Evolutionary conservation across 2,329 filamentous ascomycete genomes (phyloP), one percentile per base, ranked within the genome.

Genomic region (Aschersonia sp.): DNA sequence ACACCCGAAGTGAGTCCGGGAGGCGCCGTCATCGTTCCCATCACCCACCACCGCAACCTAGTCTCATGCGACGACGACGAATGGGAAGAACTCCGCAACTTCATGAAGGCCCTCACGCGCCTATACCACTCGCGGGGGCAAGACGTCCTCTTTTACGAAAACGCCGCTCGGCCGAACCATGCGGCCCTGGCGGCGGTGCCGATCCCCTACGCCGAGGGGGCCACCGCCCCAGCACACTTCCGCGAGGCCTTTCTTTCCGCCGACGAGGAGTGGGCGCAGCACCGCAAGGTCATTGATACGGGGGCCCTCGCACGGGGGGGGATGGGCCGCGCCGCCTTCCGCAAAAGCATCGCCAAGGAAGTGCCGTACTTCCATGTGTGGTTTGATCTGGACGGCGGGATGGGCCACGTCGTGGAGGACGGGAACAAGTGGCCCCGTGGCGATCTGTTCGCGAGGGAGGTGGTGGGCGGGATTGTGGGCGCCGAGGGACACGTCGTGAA

Each of bases 51-150:
- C 47, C 80, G 74, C 30, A 98, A 97, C 62, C 78, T 98, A 0
- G 71, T 98, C n/a, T 91, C 96, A 64, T 98, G 92, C 64, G 91
- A 97, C 64, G 91, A 98, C 59, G 92, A 98, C 60, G 92, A 98
- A 63, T 98, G 94, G 94, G 92, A 98, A 61, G 92, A 98, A 65
- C 83, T 98, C 5, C 85, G 92, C 55, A 98, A 98, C 64, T 98
- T 98, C 61, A 97, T 97, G 91, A 98, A 98, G 69, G 85, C 80
- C 50, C 74, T 98, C 28, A 96, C 85, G 4, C 81, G 91, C 43
- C 84, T 96, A 78, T 98, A 97, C 65, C 88, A 94, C 67, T 85
- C 89, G 43, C 88, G 94, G 63, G 89, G 89, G 9, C 84, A 86
- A 46, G 87, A 92, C 57, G 89, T 97, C 7, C 71, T 98, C 52